Percentiles rank a stretch among this genome's conserved stretches.
These are phyloP conservation scores for Tolypocladium cylindrosporum DNA, from an alignment of 2,329 filamentous ascomycete genomes.

Conservation along the genomic window DNA sequence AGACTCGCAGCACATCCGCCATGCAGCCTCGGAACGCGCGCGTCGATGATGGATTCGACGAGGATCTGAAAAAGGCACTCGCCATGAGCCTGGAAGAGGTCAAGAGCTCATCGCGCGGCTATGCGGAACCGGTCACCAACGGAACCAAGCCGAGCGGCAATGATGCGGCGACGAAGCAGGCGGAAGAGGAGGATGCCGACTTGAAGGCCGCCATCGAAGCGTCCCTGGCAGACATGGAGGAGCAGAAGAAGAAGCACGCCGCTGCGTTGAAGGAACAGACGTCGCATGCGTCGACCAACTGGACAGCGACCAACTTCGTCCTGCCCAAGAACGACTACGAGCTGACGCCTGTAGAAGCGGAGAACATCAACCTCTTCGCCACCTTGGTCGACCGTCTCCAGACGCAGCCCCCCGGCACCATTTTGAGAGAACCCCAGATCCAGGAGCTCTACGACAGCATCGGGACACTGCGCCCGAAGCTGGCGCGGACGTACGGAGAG, in stretches of 20 bases:
- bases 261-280: slow-evolving; percentile 74
- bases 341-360: slow-evolving; percentile 82
- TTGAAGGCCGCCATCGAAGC: slow-evolving; percentile 92
- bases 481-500: slow-evolving; percentile 92
- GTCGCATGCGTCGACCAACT: slow-evolving; percentile 26
- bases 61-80: slow-evolving; percentile 84
- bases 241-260: slow-evolving; percentile 88
- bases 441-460: slow-evolving; percentile 98
- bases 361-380: slow-evolving; percentile 94
- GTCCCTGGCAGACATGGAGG: slow-evolving; percentile 92
- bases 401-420: slow-evolving; percentile 90
- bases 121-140: slow-evolving; percentile 48
- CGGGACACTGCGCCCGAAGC: slow-evolving; percentile 81
- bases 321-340: slow-evolving; percentile 89
- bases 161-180: slow-evolving; percentile 29
- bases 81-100: slow-evolving; percentile 97
- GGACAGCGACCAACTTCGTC: slow-evolving; percentile 36
- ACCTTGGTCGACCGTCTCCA: slow-evolving; percentile 90
- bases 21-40: slow-evolving; percentile 90
- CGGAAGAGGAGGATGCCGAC: slow-evolving; percentile 85
- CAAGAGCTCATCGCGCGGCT: slow-evolving; percentile 63
- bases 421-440: slow-evolving; percentile 92
- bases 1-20: slow-evolving; percentile 52
- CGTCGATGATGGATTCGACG: slow-evolving; percentile 85
- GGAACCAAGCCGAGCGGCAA: slow-evolving; percentile 26